Evolutionary conservation across 805 yeast species (phyloP), one percentile per base, ranked within the genome.

Genomic region (Saturnispora mendoncae): DNA sequence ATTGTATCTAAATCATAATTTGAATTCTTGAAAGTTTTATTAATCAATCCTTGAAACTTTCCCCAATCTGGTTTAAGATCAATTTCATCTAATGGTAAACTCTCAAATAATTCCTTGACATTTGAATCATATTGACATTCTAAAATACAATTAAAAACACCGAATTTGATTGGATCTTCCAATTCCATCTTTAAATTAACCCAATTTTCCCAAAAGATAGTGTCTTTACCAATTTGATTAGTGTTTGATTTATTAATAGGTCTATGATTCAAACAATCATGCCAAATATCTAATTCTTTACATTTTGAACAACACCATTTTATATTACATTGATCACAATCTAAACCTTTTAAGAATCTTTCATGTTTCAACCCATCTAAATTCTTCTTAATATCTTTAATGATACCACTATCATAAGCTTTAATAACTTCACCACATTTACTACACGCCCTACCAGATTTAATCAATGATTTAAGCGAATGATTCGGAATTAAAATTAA

Each of bases 371-470:
- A 15, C n/a, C 42, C 46, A 25, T 46, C 47, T 9, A 49, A 33
- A 12, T 45, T 35, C 9, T 25, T 36, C 7, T 38, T 20, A 24
- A 51, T 51, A 29, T 45, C 54, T 29, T 51, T 54, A 44, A 57
- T 47, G 8, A 56, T 38, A 4, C 64, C 62, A 30, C 49, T 47
- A 44, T 60, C 61, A 32, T 56, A 55, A 5, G 52, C 52, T 42
- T 59, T 59, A 33, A 60, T 41, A 5, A 57, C 61, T 10, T 51
- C 55, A 2, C 64, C 64, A 42, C 64, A 60, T 28, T 46, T 51
- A 28, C 57, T 51, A 39, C 64, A 60, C 27, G 60, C 54, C 44
- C 57, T 59, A 1, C 64, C 64, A 3, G 51, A 43, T 20, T 51
- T 51, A 3, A 57, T 54, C 30, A 60, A 45, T 31, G 49, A 51